Evolutionary conservation across 1,284 basidiomycete genomes (phyloP), one percentile per base, ranked within the genome.

Genomic region (Athelia sp.): DNA sequence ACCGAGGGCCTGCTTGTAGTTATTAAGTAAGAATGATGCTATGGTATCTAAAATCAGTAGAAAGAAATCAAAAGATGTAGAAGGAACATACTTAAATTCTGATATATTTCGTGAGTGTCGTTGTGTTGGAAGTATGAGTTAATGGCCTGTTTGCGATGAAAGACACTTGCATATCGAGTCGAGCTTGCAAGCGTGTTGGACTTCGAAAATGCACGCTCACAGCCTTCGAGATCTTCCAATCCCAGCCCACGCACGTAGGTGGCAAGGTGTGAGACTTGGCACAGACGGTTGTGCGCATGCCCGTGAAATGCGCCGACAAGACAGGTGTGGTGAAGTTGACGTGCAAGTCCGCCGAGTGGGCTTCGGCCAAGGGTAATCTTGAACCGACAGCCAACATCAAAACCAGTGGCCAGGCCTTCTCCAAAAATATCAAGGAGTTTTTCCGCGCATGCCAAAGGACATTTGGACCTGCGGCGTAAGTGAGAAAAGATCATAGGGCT

Each of bases 1-100:
- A 8, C 59, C 50, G 1, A 62, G 46, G 2, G 62, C 64, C 45
- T 64, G 62, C 35, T 52, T 52, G 48, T 63, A 64, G 51, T 63
- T 61, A 40, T 57, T 55, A 8, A 55, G 35, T 13, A 64, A 42
- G 47, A 65, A 62, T 32, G 48, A 57, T 18, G 57, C 56, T 58
- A 21, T 13, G 11, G 40, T 13, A 43, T 14, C 21, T 21, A 13
- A 10, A 10, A 43, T 14, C 40, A 43, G 19, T 13, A 13, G 21
- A 13, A 43, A 21, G 11, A 10, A 43, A 19, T 21, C 40, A 43
- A 10, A 10, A 11, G 13, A 21, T 13, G 19, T 43, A 43, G 40
- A 43, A 11, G 19, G 11, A 14, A 43, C 52, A 36, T 45, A 55
- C 54, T 45, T 9, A 55, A 34, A 17, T 53, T 48, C 8, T 31